phyloP scores from a whole-genome alignment of 306 rosid genomes.

The Vachellia collinsii region DNA sequence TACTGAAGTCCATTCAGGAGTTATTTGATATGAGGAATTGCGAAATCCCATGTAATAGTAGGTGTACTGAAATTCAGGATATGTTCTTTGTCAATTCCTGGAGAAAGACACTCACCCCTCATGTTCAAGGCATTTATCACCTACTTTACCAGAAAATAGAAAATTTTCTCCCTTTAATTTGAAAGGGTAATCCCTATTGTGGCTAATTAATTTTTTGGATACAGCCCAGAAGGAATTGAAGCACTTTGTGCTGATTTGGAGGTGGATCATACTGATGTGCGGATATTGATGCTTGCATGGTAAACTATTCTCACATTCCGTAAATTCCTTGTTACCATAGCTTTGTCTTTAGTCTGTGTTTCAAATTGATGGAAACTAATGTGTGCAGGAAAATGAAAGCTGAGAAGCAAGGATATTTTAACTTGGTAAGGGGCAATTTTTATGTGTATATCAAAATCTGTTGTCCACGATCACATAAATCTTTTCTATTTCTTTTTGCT shows the following conservation, averaged over 20 bases:
- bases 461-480: constrained; percentile 26
- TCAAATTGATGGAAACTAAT: constrained; percentile 47
- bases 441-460: constrained; percentile 29
- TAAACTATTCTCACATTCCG: constrained; percentile 46
- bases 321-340: constrained; percentile 34
- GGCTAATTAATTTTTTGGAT: constrained; percentile 39
- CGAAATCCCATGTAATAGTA: not conserved
- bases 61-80: not conserved
- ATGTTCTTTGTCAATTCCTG: not conserved
- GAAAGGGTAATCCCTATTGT: not conserved
- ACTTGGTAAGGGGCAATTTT: constrained; percentile 62
- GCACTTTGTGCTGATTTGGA: constrained; percentile 92
- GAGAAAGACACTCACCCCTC: not conserved
- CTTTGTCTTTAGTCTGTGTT: constrained; percentile 32
- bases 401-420: constrained; percentile 96
- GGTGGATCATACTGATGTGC: constrained; percentile 85
- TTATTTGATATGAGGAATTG: not conserved
- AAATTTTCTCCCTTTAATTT: not conserved
- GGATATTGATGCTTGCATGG: constrained; percentile 99
- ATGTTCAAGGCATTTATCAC: constrained; percentile 2
- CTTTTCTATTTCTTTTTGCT: not conserved
- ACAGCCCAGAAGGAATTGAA: constrained; percentile 98
- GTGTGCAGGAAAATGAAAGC: constrained; percentile 91
- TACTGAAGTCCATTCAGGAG: not conserved
- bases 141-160: constrained; percentile 14